Conservation (phyloP, 257 asterid species). For the Verbena officinalis region DNA sequence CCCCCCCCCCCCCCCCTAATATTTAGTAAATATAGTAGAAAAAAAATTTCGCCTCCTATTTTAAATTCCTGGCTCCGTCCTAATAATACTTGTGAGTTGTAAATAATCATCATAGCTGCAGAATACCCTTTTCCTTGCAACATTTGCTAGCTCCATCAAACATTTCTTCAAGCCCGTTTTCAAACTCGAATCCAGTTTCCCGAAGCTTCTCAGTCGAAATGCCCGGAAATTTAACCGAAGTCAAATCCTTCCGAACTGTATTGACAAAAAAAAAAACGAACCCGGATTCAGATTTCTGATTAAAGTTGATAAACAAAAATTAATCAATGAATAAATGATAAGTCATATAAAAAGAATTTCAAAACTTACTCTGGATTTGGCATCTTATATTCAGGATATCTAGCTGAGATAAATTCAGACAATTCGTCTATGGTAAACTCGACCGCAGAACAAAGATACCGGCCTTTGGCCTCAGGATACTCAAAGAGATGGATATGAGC, state of each 20-base stretch:
- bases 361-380: conserved; percentile 31
- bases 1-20: too few relatives aligned
- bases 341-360: too few relatives aligned
- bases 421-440: conserved; percentile 32
- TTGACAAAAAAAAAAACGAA: not conserved
- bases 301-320: too few relatives aligned
- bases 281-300: not conserved
- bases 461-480: conserved; percentile 40
- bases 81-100: too few relatives aligned
- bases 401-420: conserved; percentile 32
- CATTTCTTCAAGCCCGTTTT: conserved; percentile 61
- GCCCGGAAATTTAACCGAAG: conserved; percentile 37
- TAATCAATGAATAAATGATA: too few relatives aligned
- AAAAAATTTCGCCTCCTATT: too few relatives aligned
- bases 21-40: too few relatives aligned
- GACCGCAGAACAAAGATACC: conserved; percentile 49
- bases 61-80: too few relatives aligned
- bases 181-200: conserved; percentile 51
- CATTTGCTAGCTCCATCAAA: conserved; percentile 54
- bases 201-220: conserved; percentile 49
- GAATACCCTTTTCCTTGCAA: conserved; percentile 47
- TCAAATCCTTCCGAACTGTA: conserved; percentile 44
- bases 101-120: conserved; percentile 23
- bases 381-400: conserved; percentile 39
- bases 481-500: conserved; percentile 49